Percentiles rank a stretch among this genome's conserved stretches.
Evolutionary conservation across 2,329 filamentous ascomycete species (phyloP).

Genomic region (Colletotrichum camelliae): DNA sequence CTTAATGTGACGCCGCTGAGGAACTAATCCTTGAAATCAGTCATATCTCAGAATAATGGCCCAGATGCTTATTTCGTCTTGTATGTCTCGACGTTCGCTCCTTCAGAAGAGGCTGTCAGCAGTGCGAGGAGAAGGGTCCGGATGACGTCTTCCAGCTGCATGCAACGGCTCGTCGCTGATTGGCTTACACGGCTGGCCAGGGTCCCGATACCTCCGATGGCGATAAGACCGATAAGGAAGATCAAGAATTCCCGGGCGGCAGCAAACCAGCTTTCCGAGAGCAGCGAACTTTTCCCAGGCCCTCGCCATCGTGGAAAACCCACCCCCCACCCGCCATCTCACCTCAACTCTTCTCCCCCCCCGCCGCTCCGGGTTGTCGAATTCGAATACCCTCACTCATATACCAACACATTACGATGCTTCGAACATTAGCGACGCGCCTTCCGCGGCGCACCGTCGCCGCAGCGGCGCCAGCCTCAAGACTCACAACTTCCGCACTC

Average conservation of each 20-base stretch:
- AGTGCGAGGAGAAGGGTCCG: neutral
- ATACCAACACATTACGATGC: conserved; percentile 4
- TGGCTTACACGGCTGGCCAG: neutral
- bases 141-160: conserved; percentile 13
- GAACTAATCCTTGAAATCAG: neutral
- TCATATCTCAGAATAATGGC: neutral
- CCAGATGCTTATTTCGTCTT: neutral
- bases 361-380: neutral
- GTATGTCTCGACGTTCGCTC: neutral
- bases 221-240: conserved; percentile 16
- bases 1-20: neutral
- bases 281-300: conserved; percentile 13
- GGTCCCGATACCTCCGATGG: neutral
- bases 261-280: neutral
- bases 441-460: conserved; percentile 14
- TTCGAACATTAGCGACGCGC: conserved; percentile 24
- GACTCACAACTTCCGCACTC: neutral
- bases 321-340: neutral
- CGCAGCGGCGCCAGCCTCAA: neutral
- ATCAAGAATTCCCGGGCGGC: neutral
- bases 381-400: neutral
- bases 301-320: neutral
- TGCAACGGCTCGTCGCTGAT: neutral
- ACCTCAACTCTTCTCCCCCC: neutral
- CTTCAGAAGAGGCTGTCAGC: neutral